Evolutionary conservation across 306 rosid genomes (phyloP), one percentile per base, ranked within the genome.

Genomic region (Cucurbita pepo): DNA sequence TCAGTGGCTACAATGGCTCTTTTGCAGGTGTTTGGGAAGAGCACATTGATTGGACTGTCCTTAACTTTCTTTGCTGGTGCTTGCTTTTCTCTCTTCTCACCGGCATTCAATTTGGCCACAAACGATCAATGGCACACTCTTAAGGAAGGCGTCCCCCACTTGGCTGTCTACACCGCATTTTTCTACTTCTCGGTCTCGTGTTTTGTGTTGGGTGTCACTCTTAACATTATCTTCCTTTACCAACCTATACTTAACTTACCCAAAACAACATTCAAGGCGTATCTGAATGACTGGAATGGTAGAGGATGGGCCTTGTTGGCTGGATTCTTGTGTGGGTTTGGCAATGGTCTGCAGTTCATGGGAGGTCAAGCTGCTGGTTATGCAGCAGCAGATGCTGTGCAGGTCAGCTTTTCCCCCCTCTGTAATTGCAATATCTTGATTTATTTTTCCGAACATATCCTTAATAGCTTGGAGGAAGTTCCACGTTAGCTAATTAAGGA

Each of bases 371-470:
- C 99, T 52, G 99, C 99, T 12, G 99, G 99, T 50, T 94, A 94
- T 78, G 99, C 99, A 6, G 99, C 99, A 43, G 99, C 99, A 59
- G 99, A 94, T 86, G 96, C 97, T 4, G 99, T 91, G 15, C 99
- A 94, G 91, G 99, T 90, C 76, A 78, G 85, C 79, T 87, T 63
- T 9, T 5, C 25, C 69, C 69, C 22, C 22, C 22, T 0, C 22
- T 1, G 22, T 21, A 21, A 21, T 21, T 21, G 22, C 22, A 21
- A 21, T 21, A 21, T 21, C 22, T 21, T 21, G 22, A 21, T 21
- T 13, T 50, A 16, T 50, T 14, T 50, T 13, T 52, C 57, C 7
- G 57, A 53, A n/a, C 25, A 53, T 1, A n/a, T 0, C 25, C 57
- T 52, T 12, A 47, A 47, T 47, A 50, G 2, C 1, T 30, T 0